Conservation (phyloP, 2,329 filamentous ascomycete species). For the Monosporascus sp. region DNA sequence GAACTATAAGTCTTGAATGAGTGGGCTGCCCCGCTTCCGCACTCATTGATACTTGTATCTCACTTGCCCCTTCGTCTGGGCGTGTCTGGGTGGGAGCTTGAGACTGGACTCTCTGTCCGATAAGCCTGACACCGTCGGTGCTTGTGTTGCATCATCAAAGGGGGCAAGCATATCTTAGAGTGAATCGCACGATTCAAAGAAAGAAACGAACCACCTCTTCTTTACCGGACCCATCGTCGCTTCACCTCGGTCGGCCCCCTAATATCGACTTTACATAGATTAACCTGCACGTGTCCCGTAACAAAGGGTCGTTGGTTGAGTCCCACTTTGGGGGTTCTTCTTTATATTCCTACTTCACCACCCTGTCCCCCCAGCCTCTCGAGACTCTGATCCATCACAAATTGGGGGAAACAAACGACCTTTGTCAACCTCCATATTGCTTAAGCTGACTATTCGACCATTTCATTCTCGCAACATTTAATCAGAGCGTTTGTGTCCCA, state of each 20-base stretch:
- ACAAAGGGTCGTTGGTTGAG: background rate
- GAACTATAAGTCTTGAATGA: no score
- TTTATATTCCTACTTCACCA: background rate
- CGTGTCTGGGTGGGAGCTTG: background rate
- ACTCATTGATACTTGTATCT: no score
- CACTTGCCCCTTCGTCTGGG: background rate
- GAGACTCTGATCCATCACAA: background rate
- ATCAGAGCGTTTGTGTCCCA: conserved; percentile 5
- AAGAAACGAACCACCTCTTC: background rate
- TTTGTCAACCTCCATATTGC: background rate
- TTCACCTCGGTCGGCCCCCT: background rate
- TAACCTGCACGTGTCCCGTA: background rate
- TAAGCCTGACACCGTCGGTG: background rate
- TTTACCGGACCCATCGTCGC: background rate
- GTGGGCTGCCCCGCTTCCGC: no score
- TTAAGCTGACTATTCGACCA: conserved; percentile 3
- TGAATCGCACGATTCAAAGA: background rate
- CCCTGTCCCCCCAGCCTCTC: background rate
- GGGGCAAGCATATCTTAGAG: background rate
- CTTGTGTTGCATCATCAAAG: background rate
- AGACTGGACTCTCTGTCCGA: background rate
- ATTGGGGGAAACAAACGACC: background rate
- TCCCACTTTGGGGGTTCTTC: background rate
- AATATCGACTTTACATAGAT: background rate
- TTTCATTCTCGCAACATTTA: background rate